Percentiles rank a stretch among this genome's conserved stretches.
These are phyloP conservation scores for Malus hybrid DNA, from an alignment of 331 rosid genomes.

Conservation along the genomic window DNA sequence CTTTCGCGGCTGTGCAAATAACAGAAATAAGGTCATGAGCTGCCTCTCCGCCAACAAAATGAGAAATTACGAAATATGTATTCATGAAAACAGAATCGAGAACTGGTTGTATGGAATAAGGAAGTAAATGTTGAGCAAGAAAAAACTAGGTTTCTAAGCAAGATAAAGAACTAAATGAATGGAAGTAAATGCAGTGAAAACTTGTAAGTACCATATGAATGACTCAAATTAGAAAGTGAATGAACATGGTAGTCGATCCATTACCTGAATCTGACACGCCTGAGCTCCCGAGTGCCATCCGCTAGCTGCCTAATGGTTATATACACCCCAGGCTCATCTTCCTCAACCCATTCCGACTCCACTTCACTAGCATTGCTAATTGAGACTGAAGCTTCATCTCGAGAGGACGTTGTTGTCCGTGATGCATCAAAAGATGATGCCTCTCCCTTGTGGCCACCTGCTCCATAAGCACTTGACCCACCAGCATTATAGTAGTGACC, in stretches of 20 bases:
- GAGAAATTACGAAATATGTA: background rate
- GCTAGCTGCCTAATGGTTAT: conserved; percentile 68
- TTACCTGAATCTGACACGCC: conserved; percentile 96
- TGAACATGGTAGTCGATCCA: background rate
- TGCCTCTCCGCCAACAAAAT: background rate
- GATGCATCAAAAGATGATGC: conserved; percentile 56
- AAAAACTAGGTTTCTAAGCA: background rate
- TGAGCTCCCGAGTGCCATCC: conserved; percentile 78
- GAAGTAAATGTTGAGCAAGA: too few species aligned
- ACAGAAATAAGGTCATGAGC: conserved; percentile 1
- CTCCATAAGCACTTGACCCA: conserved; percentile 29
- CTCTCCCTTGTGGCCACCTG: conserved; percentile 34
- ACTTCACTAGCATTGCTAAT: conserved; percentile 67
- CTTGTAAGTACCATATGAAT: too few species aligned
- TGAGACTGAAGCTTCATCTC: conserved; percentile 64
- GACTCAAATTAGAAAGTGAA: background rate
- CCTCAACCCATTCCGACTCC: conserved; percentile 80
- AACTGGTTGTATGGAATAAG: too few species aligned
- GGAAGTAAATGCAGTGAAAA: background rate
- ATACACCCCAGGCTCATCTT: conserved; percentile 87
- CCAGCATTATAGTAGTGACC: conserved; percentile 37
- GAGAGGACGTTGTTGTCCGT: conserved; percentile 64
- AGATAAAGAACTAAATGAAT: background rate
- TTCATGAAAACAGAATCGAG: background rate
- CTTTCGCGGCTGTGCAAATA: conserved; percentile 58